A percentile compares a stretch with the other conserved stretches of the same genome.
Evolutionary conservation across 257 asterid species (phyloP).

Genomic region (Eucommia ulmoides): DNA sequence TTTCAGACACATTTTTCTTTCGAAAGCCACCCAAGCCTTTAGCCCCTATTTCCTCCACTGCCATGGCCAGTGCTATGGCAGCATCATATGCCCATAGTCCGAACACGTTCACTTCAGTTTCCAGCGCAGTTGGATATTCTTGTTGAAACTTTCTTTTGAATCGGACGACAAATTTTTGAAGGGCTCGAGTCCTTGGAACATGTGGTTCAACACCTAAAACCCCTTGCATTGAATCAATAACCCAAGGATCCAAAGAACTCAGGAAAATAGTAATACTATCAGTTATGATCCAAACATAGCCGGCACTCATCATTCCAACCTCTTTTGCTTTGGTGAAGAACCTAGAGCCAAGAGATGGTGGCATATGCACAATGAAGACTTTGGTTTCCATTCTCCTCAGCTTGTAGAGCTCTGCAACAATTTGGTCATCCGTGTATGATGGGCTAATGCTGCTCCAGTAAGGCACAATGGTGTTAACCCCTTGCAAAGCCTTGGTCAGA

Average conservation of each 20-base stretch:
- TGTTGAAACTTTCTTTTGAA: too few species aligned
- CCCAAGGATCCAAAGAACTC: constrained; percentile 19
- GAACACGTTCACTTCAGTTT: too few species aligned
- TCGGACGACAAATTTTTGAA: too few species aligned
- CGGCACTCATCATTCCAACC: constrained; percentile 32
- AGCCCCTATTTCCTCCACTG: too few species aligned
- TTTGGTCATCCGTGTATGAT: constrained; percentile 20
- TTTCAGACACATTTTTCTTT: too few species aligned
- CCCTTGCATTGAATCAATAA: constrained; percentile 49
- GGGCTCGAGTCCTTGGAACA: constrained; percentile 21
- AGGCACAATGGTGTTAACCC: constrained; percentile 17
- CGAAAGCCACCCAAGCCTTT: too few species aligned
- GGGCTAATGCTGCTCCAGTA: constrained; percentile 17
- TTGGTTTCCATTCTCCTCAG: constrained; percentile 22
- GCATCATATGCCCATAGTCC: too few species aligned
- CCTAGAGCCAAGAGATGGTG: constrained; percentile 23
- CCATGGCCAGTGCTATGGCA: too few species aligned
- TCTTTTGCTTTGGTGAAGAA: constrained; percentile 25
- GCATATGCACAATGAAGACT: constrained; percentile 47
- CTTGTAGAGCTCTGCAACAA: constrained; percentile 8
- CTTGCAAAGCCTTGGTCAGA: constrained; percentile 28
- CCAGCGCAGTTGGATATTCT: constrained; percentile 37
- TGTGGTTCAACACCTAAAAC: constrained; percentile 51
- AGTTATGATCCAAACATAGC: constrained; percentile 52
- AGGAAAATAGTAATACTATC: constrained; percentile 43